These are phyloP conservation scores for Didymella exigua DNA, from an alignment of 2,329 filamentous ascomycete genomes.

Conservation along the genomic window DNA sequence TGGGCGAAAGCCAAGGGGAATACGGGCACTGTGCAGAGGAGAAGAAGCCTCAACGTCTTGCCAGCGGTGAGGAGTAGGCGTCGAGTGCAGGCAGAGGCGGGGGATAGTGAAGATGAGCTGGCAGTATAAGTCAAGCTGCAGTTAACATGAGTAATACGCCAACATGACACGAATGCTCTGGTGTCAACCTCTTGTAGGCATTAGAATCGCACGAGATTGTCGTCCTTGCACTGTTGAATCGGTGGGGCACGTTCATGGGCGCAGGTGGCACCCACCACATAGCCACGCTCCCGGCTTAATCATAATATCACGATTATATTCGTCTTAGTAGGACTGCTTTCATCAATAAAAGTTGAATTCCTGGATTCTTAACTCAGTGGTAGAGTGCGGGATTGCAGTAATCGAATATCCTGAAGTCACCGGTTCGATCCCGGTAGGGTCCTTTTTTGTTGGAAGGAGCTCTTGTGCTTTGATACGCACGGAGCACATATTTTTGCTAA, in stretches of 20 bases:
- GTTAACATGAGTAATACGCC: no score
- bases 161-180: no score
- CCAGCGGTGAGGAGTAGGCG: slow-evolving; percentile 10
- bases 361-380: background rate
- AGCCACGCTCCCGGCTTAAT: no score
- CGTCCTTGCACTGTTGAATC: no score
- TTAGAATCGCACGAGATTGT: no score
- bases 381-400: background rate
- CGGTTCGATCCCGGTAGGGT: background rate
- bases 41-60: slow-evolving; percentile 14
- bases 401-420: background rate
- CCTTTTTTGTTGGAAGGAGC: no score
- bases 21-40: slow-evolving; percentile 4
- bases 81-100: slow-evolving; percentile 16
- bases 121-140: slow-evolving; percentile 20
- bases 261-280: no score
- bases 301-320: no score
- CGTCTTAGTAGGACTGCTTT: no score
- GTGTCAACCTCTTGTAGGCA: no score
- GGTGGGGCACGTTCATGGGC: no score
- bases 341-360: no score
- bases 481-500: background rate
- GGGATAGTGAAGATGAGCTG: slow-evolving; percentile 38
- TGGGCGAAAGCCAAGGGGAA: slow-evolving; percentile 25
- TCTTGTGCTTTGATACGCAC: background rate